phyloP scores from a whole-genome alignment of 371 early-diverging fungal genomes.

The Rhizopus arrhizus region DNA sequence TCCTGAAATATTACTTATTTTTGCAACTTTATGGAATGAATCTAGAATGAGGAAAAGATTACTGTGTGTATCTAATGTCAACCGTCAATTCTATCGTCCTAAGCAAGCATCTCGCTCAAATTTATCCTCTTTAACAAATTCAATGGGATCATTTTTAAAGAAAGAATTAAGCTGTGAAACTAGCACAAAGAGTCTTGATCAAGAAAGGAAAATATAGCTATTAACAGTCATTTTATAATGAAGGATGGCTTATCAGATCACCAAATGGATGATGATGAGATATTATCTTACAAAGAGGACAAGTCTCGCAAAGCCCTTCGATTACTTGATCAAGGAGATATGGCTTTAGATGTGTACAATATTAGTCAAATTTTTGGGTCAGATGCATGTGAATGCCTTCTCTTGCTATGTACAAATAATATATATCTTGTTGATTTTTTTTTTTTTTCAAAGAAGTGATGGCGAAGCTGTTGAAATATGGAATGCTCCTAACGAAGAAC shows the following conservation, averaged over 20 bases:
- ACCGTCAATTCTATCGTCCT: conserved; percentile 50
- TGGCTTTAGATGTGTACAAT: conserved; percentile 74
- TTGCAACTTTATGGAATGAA: conserved; percentile 36
- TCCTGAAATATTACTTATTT: conserved; percentile 40
- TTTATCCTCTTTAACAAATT: neutral
- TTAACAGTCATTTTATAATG: neutral
- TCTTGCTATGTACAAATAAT: conserved; percentile 71
- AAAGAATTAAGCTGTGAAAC: neutral
- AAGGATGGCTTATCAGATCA: neutral
- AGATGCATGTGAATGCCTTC: conserved; percentile 74
- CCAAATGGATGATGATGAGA: conserved; percentile 25
- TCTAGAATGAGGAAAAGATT: conserved; percentile 59
- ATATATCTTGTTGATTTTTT: conserved; percentile 80
- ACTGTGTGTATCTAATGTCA: conserved; percentile 31
- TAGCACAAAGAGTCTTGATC: neutral
- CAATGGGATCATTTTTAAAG: neutral
- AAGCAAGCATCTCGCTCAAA: conserved; percentile 39
- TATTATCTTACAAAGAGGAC: conserved; percentile 66
- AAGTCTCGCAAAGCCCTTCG: conserved; percentile 73
- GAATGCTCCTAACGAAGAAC: conserved; percentile 70
- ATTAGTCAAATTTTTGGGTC: conserved; percentile 72
- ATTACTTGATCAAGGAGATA: conserved; percentile 71
- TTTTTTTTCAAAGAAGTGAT: conserved; percentile 68
- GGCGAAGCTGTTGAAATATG: conserved; percentile 80
- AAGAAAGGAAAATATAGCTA: neutral